Conservation (phyloP, 768 basidiomycete species). For the Neoboletus subvelutipes region DNA sequence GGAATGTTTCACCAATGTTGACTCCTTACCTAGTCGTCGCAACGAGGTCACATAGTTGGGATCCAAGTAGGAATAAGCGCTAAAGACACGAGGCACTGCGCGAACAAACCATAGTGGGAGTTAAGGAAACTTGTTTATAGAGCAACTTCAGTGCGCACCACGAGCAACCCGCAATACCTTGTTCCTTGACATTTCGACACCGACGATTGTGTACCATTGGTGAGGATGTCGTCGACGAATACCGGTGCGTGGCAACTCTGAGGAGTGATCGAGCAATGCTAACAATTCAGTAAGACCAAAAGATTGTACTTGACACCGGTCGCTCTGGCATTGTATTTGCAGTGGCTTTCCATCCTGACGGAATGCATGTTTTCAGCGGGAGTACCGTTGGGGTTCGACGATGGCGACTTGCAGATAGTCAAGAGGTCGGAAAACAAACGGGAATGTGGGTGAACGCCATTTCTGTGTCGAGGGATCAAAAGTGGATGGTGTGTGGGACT, state of each 20-base stretch:
- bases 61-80: neutral
- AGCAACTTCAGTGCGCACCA: neutral
- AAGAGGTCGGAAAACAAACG: neutral
- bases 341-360: neutral
- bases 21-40: neutral
- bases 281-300: neutral
- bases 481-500: neutral
- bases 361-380: neutral
- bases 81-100: neutral
- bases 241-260: neutral
- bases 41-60: too few species aligned
- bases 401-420: neutral
- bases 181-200: neutral
- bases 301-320: neutral
- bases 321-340: rapidly evolving
- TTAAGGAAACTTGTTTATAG: neutral
- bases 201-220: neutral
- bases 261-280: neutral
- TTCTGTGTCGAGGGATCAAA: neutral
- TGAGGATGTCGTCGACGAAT: neutral
- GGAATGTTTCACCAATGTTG: neutral
- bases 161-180: too few species aligned
- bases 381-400: neutral
- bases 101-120: neutral
- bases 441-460: neutral